Evolutionary conservation across 257 asterid species (phyloP).

Genomic region (Handroanthus guayacan): DNA sequence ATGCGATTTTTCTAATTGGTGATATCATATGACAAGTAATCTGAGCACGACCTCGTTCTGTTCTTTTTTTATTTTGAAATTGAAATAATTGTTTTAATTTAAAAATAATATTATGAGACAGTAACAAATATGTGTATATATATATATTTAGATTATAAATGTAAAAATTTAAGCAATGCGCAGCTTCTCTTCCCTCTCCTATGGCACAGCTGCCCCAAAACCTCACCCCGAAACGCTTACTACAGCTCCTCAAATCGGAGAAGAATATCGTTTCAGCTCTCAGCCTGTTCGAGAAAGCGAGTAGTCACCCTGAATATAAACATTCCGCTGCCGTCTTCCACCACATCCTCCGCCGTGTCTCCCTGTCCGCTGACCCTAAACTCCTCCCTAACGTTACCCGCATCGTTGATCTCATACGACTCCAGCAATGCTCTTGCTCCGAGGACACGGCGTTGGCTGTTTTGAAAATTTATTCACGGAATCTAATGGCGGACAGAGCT

Average conservation of each 20-base stretch:
- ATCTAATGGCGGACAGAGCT: conserved; percentile 65
- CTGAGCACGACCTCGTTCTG: too few relatives aligned
- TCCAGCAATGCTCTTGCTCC: conserved; percentile 62
- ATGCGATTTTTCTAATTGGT: too few relatives aligned
- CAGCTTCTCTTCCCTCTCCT: neutral
- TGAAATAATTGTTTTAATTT: too few relatives aligned
- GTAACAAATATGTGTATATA: too few relatives aligned
- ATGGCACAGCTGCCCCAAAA: conserved; percentile 63
- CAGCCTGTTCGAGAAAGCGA: conserved; percentile 69
- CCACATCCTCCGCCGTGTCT: conserved; percentile 82
- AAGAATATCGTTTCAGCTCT: conserved; percentile 62
- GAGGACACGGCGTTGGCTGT: conserved; percentile 73
- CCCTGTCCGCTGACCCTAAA: conserved; percentile 52
- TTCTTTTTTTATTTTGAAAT: too few relatives aligned
- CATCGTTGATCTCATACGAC: conserved; percentile 58
- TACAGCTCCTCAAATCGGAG: conserved; percentile 71
- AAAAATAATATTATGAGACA: too few relatives aligned
- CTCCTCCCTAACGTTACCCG: conserved; percentile 50
- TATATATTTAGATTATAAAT: too few relatives aligned
- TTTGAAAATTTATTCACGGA: conserved; percentile 64
- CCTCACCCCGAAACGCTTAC: conserved; percentile 60
- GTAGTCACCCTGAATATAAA: conserved; percentile 54
- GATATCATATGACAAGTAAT: too few relatives aligned
- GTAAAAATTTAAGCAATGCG: neutral
- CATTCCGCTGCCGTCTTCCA: conserved; percentile 62